These are phyloP conservation scores for Mortierella alpina DNA, from an alignment of 192 early-diverging fungal species.

Conservation along the genomic window DNA sequence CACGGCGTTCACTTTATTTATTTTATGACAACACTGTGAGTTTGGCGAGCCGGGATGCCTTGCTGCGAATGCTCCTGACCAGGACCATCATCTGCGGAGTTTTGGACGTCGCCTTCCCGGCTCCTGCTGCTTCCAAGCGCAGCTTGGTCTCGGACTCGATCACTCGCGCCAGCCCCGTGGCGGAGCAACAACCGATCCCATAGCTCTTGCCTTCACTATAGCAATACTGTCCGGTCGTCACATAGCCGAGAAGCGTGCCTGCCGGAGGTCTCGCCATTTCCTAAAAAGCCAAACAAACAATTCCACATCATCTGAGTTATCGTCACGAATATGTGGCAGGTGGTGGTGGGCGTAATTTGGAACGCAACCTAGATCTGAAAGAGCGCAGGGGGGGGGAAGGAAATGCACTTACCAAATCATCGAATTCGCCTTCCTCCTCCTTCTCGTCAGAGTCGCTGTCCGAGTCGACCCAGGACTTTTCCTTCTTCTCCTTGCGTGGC, in stretches of 20 bases:
- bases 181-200: conserved; percentile 73
- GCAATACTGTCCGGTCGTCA: conserved; percentile 78
- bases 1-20: not conserved
- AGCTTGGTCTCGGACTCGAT: conserved; percentile 50
- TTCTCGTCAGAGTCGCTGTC: conserved; percentile 50
- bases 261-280: conserved; percentile 52
- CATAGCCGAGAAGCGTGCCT: conserved; percentile 70
- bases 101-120: conserved; percentile 3
- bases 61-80: conserved; percentile 61
- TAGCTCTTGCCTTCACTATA: conserved; percentile 68
- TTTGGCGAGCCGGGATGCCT: conserved; percentile 60
- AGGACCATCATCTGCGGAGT: conserved; percentile 58
- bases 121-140: conserved; percentile 9
- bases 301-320: not conserved
- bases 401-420: conserved; percentile 21
- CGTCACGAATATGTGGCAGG: too few relatives aligned
- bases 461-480: conserved; percentile 35
- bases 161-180: conserved; percentile 59
- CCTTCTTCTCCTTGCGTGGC: conserved; percentile 40
- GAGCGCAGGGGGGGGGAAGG: not conserved
- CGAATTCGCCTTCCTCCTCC: conserved; percentile 22
- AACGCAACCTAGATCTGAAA: not conserved
- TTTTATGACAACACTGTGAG: conserved; percentile 17
- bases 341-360: too few relatives aligned
- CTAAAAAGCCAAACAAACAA: conserved; percentile 22